Percentiles rank a stretch among this genome's conserved stretches.
Evolutionary conservation across 805 yeast genomes (phyloP).

Genomic region (Barnettozyma salicaria): DNA sequence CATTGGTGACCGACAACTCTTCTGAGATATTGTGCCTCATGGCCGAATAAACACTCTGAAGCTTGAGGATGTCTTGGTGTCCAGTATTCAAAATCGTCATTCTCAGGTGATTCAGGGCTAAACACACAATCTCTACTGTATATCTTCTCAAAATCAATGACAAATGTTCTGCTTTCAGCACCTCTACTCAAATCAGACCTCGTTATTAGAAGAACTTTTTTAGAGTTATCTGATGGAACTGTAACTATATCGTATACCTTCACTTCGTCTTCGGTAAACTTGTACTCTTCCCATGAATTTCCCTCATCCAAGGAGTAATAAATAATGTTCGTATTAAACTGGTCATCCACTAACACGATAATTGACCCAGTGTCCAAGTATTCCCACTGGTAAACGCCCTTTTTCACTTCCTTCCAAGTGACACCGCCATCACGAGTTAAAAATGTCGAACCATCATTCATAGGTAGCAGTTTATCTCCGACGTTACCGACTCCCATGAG

Average conservation of each 20-base stretch:
- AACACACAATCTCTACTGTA: slow-evolving; percentile 49
- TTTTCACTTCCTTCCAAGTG: slow-evolving; percentile 74
- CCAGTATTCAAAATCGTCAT: slow-evolving; percentile 61
- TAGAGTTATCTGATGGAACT: slow-evolving; percentile 82
- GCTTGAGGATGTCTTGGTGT: slow-evolving; percentile 50
- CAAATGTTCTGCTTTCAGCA: slow-evolving; percentile 38
- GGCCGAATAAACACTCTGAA: slow-evolving; percentile 67
- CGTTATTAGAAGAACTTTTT: slow-evolving; percentile 64
- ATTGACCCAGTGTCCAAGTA: slow-evolving; percentile 93
- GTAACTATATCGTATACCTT: slow-evolving; percentile 72
- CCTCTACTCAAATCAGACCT: slow-evolving; percentile 39
- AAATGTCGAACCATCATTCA: slow-evolving; percentile 59
- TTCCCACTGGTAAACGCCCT: slow-evolving; percentile 86
- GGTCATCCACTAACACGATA: slow-evolving; percentile 60
- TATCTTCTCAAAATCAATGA: slow-evolving; percentile 51
- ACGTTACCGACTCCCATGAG: slow-evolving; percentile 87
- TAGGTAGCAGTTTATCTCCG: slow-evolving; percentile 51
- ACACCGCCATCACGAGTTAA: slow-evolving; percentile 83
- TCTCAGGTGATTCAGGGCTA: slow-evolving; percentile 38
- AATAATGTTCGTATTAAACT: slow-evolving; percentile 50
- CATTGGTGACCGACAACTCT: slow-evolving; percentile 54
- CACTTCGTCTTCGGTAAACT: slow-evolving; percentile 54
- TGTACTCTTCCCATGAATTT: slow-evolving; percentile 58
- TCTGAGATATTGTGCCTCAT: slow-evolving; percentile 52
- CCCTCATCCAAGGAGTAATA: slow-evolving; percentile 78